Evolutionary conservation across 805 yeast genomes (phyloP), one percentile per base, ranked within the genome.

Genomic region (Starmerella gropengiesseri): DNA sequence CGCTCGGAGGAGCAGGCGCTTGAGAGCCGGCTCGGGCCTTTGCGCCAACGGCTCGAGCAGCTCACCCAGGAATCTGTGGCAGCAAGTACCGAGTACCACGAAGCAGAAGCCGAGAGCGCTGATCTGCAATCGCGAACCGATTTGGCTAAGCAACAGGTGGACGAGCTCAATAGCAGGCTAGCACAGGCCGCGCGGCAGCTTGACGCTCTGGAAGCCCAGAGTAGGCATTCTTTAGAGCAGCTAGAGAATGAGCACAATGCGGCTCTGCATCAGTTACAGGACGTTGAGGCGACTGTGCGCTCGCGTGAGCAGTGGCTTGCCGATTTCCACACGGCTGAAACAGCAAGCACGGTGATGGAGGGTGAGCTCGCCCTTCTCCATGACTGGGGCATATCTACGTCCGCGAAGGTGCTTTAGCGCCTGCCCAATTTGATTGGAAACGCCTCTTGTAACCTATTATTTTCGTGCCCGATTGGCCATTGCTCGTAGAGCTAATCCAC

Each of bases 221-320:
- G 18, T n/a, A 20, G 11, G 20, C 12, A 16, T 14, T 7, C 8
- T 14, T 8, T 23, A 3, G 22, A n/a, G 18, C 37, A 40, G 39
- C 33, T 40, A 3, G 39, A 26, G 11, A 17, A 13, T 11, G 40
- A 30, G 4, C 21, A 35, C 9, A 20, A 22, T 5, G 21, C 36
- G 17, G 7, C 3, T 9, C 13, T 22, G 9, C 23, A 16, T 31
- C 21, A 28, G 14, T n/a, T 35, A 4, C 22, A 23, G 25, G 35
- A 28, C 13, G 12, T 41, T 4, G 34, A 29, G 8, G 27, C 14
- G 12, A 13, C 13, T 7, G 40, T 34, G 20, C 37, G 37, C 8
- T 23, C 29, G 16, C 37, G 37, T n/a, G 13, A 34, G 29, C 37
- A 34, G 14, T 34, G 37, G 37, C 37, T 34, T 14, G 29, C 7